Evolutionary conservation across 2,329 filamentous ascomycete species (phyloP), one percentile per base, ranked within the genome.

Genomic region (Aspergillus hortae): DNA sequence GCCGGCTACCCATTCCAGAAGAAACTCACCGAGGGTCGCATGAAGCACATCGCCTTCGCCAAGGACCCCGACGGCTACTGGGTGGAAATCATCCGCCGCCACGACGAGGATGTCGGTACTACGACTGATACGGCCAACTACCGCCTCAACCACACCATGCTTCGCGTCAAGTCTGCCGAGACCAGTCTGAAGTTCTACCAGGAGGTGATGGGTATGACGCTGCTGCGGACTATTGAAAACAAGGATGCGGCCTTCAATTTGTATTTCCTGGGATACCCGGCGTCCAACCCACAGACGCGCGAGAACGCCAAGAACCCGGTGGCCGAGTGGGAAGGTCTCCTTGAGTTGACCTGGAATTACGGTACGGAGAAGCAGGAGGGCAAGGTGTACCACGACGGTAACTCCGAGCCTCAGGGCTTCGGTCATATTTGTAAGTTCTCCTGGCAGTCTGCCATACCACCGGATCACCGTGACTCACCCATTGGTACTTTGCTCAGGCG

Each of bases 1-100:
- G 91, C 88, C 6, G 92, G 92, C 0, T 96, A 96, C 75, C 82
- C 82, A 57, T 99, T 97, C 75, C 90, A 97, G 80, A 97, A 97
- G 84, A 95, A 90, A 75, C 78, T 97, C 52, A 84, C 84, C 0
- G 92, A 97, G 60, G 94, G 94, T 2, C 82, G 87, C 52, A 95
- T 95, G 89, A 82, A 81, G 65, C 75, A 89, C 65, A 95, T 97
- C 65, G 94, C 92, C 1, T 97, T 97, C 68, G 92, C 81, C 1
- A 82, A 96, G 49, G 91, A 95, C 62, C 91, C 91, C 0, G 90
- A 96, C 70, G 87, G 84, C 33, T 92, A 92, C 71, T 92, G 89
- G 79, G 74, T 78, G 15, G 73, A 75, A 57, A 69, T 77, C 43
- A 74, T 77, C 53, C 85, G 87, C 9, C 86, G 88, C 69, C 88